A percentile compares a stretch with the other conserved stretches of the same genome.
Evolutionary conservation across 2,329 filamentous ascomycete genomes (phyloP).

Genomic region (Pestalotiopsis sp.): DNA sequence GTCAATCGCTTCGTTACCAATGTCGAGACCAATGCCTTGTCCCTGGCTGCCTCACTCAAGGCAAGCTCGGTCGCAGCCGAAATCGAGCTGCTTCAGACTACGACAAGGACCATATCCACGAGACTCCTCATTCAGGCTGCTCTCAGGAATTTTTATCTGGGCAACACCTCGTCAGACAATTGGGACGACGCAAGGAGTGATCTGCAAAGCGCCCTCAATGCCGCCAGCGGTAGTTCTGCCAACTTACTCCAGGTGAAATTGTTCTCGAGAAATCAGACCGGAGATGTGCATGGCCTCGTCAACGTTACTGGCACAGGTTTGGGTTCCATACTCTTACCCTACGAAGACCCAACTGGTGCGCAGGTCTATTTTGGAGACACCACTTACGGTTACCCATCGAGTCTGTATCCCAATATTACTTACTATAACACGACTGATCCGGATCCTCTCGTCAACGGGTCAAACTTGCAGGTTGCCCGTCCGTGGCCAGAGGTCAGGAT

Average conservation of each 20-base stretch:
- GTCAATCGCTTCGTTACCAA: slow-evolving; percentile 56
- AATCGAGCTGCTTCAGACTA: slow-evolving; percentile 77
- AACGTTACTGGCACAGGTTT: slow-evolving; percentile 60
- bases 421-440: slow-evolving; percentile 52
- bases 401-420: slow-evolving; percentile 79
- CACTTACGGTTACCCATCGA: slow-evolving; percentile 68
- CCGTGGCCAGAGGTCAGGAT: slow-evolving; percentile 55
- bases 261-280: slow-evolving; percentile 69
- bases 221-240: slow-evolving; percentile 52
- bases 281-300: slow-evolving; percentile 51
- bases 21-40: slow-evolving; percentile 63
- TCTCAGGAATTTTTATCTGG: slow-evolving; percentile 53
- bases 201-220: slow-evolving; percentile 69
- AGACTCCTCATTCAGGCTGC: slow-evolving; percentile 61
- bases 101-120: slow-evolving; percentile 72
- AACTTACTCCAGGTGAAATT: slow-evolving; percentile 72
- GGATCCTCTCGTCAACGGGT: slow-evolving; percentile 43
- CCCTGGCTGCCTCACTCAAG: slow-evolving; percentile 84
- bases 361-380: slow-evolving; percentile 63
- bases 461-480: slow-evolving; percentile 45
- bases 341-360: slow-evolving; percentile 58
- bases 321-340: slow-evolving; percentile 63
- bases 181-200: slow-evolving; percentile 67
- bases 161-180: slow-evolving; percentile 58
- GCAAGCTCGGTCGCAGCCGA: slow-evolving; percentile 79